These are phyloP conservation scores for Brassica nigra DNA, from an alignment of 345 rosid species.

Conservation along the genomic window DNA sequence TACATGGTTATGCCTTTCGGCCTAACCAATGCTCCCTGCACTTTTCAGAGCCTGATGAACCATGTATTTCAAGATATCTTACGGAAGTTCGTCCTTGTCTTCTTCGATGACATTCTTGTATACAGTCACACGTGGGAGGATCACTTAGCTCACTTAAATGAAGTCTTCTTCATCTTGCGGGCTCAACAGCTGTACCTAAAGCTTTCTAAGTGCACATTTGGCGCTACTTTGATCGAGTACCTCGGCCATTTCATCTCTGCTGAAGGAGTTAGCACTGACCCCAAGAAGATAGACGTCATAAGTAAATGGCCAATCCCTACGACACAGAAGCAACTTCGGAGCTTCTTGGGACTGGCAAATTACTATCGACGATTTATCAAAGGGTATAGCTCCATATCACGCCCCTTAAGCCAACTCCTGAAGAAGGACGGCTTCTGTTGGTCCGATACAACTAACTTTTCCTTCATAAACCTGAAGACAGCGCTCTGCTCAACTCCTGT, in stretches of 20 bases:
- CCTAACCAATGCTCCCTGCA: neutral
- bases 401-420: too few relatives aligned
- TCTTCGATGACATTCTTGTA: neutral
- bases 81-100: neutral
- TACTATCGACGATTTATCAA: too few relatives aligned
- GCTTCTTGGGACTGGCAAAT: too few relatives aligned
- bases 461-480: too few relatives aligned
- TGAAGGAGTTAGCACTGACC: neutral
- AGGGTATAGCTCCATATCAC: too few relatives aligned
- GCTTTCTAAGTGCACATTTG: neutral
- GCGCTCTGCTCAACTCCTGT: too few relatives aligned
- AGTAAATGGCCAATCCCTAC: too few relatives aligned
- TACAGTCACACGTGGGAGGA: neutral
- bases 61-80: neutral
- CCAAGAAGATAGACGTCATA: neutral
- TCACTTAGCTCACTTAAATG: neutral
- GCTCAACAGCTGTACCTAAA: neutral
- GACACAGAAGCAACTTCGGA: too few relatives aligned
- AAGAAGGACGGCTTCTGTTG: too few relatives aligned
- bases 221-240: neutral
- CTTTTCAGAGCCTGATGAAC: neutral
- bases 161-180: neutral
- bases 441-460: too few relatives aligned
- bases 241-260: neutral
- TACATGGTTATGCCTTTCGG: neutral